Evolutionary conservation across 2,329 filamentous ascomycete species (phyloP).

Genomic region (Diaporthe citrichinensis): DNA sequence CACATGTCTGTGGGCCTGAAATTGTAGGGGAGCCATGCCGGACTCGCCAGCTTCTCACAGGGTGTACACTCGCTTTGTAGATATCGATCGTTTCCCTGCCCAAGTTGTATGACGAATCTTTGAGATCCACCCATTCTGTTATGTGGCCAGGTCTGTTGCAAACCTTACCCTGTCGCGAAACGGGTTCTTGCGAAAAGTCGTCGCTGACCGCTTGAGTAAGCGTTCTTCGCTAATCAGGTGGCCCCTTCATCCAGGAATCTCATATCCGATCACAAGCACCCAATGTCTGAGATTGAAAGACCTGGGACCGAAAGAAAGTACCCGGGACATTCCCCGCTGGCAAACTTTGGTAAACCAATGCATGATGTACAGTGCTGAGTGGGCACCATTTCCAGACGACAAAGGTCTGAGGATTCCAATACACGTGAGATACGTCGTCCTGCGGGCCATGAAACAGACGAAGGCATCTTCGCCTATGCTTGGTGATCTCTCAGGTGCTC

Average conservation of each 20-base stretch:
- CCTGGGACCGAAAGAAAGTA: not conserved
- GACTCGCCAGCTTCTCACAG: not conserved
- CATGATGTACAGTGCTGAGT: constrained; percentile 7
- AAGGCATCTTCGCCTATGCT: no score
- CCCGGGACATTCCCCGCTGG: not conserved
- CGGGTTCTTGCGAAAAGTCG: not conserved
- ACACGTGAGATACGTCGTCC: not conserved
- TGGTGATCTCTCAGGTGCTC: not conserved
- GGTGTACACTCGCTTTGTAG: not conserved
- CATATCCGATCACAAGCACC: constrained; percentile 7
- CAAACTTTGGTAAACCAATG: constrained; percentile 20
- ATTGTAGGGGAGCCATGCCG: not conserved
- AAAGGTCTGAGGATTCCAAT: not conserved
- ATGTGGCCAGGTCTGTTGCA: no score
- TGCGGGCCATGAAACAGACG: not conserved
- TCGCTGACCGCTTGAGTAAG: not conserved
- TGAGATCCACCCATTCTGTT: no score
- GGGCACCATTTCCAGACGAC: not conserved
- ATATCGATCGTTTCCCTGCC: not conserved
- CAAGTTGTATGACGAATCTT: not conserved
- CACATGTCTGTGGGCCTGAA: not conserved
- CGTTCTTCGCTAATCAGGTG: not conserved
- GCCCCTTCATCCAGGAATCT: not conserved
- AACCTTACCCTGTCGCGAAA: not conserved
- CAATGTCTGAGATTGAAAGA: not conserved